Conservation (phyloP, 768 basidiomycete species). For the Phlebiopsis gigantea region DNA sequence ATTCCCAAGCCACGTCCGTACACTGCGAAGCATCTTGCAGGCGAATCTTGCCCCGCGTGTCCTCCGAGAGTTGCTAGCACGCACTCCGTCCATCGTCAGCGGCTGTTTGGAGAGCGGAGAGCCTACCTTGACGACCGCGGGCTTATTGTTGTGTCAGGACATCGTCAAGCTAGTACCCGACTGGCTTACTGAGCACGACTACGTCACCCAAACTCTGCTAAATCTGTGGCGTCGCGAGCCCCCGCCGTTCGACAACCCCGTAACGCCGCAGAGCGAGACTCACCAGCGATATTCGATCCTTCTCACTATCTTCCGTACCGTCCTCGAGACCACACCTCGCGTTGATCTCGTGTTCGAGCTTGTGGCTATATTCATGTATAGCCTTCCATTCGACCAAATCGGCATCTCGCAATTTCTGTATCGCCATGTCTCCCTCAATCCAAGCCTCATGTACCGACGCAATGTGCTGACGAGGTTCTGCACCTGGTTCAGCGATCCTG, state of each 20-base stretch:
- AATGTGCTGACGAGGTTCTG: slow-evolving; percentile 82
- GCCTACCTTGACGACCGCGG: slow-evolving; percentile 51
- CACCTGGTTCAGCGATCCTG: slow-evolving; percentile 69
- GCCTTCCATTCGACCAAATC: slow-evolving; percentile 77
- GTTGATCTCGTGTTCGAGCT: slow-evolving; percentile 89
- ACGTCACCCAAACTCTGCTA: slow-evolving; percentile 67
- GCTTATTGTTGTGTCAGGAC: slow-evolving; percentile 74
- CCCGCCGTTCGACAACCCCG: slow-evolving; percentile 26
- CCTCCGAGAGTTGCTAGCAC: slow-evolving; percentile 59
- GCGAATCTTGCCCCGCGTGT: slow-evolving; percentile 75
- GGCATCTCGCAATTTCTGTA: slow-evolving; percentile 82
- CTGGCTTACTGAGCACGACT: slow-evolving; percentile 68
- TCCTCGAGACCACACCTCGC: slow-evolving; percentile 64
- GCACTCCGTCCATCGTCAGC: slow-evolving; percentile 48
- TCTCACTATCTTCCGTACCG: slow-evolving; percentile 71
- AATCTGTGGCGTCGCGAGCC: slow-evolving; percentile 63
- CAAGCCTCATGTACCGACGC: slow-evolving; percentile 66
- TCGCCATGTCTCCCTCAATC: slow-evolving; percentile 71
- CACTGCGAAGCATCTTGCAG: slow-evolving; percentile 76
- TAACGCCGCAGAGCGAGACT: slow-evolving; percentile 42
- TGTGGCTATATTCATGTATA: slow-evolving; percentile 72
- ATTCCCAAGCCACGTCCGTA: slow-evolving; percentile 75
- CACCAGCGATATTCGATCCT: slow-evolving; percentile 61
- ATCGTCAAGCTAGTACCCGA: slow-evolving; percentile 56
- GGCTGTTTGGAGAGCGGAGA: slow-evolving; percentile 49